A percentile compares a stretch with the other conserved stretches of the same genome.
These are phyloP conservation scores for Phaffia australis DNA, from an alignment of 768 basidiomycete species.

Conservation along the genomic window DNA sequence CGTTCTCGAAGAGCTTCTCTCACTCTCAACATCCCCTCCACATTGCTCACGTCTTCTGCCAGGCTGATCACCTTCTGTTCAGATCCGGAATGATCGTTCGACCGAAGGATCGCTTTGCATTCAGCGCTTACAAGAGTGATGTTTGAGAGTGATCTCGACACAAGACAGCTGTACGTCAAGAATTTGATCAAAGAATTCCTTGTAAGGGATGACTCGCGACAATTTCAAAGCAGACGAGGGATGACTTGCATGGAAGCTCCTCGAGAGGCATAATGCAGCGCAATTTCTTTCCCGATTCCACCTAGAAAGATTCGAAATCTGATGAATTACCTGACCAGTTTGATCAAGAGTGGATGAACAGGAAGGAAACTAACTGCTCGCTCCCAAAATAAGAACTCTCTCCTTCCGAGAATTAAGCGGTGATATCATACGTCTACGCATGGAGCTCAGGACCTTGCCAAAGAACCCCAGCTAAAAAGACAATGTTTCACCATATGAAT, in stretches of 20 bases:
- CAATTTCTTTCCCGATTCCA: conserved; percentile 66
- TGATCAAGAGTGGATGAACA: background rate
- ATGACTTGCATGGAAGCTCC: conserved; percentile 47
- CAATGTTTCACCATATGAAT: too few species aligned
- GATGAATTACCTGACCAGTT: background rate
- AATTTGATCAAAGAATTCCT: background rate
- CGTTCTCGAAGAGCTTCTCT: conserved; percentile 49
- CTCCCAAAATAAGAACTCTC: conserved; percentile 70
- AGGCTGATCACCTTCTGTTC: conserved; percentile 17
- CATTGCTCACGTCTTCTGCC: conserved; percentile 53
- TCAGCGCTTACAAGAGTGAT: conserved; percentile 47
- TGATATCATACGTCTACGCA: too few species aligned
- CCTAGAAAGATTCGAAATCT: background rate
- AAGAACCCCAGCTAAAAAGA: too few species aligned
- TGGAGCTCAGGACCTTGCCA: too few species aligned
- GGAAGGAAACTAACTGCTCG: conserved; percentile 45
- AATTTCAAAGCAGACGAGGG: background rate
- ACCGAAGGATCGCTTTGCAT: conserved; percentile 40
- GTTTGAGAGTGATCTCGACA: conserved; percentile 55
- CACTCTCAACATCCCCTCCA: conserved; percentile 56
- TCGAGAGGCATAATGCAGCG: conserved; percentile 57
- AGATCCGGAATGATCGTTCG: conserved; percentile 17
- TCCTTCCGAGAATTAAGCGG: conserved; percentile 39
- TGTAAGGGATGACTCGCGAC: background rate
- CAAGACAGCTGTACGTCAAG: conserved; percentile 45